phyloP scores from a whole-genome alignment of 2,329 filamentous ascomycete genomes.

The Lachnellula arida region DNA sequence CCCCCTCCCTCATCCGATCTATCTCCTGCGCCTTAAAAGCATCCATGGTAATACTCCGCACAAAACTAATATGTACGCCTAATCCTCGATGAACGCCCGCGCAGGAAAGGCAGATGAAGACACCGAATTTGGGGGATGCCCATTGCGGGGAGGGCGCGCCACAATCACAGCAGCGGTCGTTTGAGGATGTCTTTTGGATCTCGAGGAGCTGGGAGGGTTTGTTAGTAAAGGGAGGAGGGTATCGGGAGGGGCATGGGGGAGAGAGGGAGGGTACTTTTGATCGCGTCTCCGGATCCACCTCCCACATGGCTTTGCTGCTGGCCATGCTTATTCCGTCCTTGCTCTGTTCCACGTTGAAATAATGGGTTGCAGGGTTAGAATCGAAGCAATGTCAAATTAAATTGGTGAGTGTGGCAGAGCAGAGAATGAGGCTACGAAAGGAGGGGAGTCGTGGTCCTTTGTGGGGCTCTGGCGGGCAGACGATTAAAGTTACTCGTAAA shows the following conservation, averaged over 20 bases:
- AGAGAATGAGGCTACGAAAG: neutral
- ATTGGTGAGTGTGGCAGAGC: neutral
- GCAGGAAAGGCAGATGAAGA: conserved; percentile 97
- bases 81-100: conserved; percentile 91
- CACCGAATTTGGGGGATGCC: conserved; percentile 94
- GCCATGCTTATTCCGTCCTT: conserved; percentile 39
- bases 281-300: conserved; percentile 95
- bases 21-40: conserved; percentile 93
- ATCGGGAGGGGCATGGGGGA: neutral
- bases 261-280: conserved; percentile 63
- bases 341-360: neutral
- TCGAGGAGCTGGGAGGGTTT: conserved; percentile 63
- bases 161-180: conserved; percentile 92
- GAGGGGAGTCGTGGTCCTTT: neutral
- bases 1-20: conserved; percentile 86
- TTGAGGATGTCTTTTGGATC: conserved; percentile 85
- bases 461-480: neutral
- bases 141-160: conserved; percentile 94
- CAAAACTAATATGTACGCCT: conserved; percentile 97
- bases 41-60: conserved; percentile 97
- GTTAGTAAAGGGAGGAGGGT: conserved; percentile 7
- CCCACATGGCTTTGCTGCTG: conserved; percentile 80
- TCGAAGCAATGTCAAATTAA: neutral
- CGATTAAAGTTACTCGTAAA: conserved; percentile 3
- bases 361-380: neutral